Evolutionary conservation across 2,329 filamentous ascomycete genomes (phyloP), one percentile per base, ranked within the genome.

Genomic region (Corinectria fuckeliana): DNA sequence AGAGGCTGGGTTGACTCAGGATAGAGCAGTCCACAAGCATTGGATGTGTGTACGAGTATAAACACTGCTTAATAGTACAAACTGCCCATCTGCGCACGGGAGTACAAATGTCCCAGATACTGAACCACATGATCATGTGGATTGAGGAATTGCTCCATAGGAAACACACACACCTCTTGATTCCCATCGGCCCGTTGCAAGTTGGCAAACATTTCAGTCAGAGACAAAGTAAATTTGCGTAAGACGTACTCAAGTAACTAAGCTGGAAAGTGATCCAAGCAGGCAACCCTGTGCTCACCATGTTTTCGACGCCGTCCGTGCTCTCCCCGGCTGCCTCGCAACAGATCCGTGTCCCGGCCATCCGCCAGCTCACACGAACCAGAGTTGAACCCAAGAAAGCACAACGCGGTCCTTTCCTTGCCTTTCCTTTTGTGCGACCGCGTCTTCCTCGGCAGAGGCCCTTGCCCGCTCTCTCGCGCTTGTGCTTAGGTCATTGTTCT

Each of bases 241-340:
- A 45, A 38, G 41, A 56, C 25, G n/a, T 56, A 25, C 20, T 50
- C 21, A 21, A 32, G 54, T 57, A 42, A 11, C 34, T 50, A 42
- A 11, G 28, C 41, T 18, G 26, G 28, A 25, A 26, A 25, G 8
- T 44, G n/a, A 34, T 42, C n/a, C 21, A 53, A 49, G 52, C 25
- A 30, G 4, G 18, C 16, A 42, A 25, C 45, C 21, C 30, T 26
- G 23, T 55, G 41, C 41, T 53, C 39, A 28, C 39, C 39, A n/a
- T 53, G 23, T 53, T 47, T 45, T 53, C 47, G 39, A 5, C 8
- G 28, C 36, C 16, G 20, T 32, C 34, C 34, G 23, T 21, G 8
- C 26, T 20, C 26, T 45, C 45, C 16, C 34, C 26, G 2, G 20
- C 44, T 34, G 9, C 16, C 34, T 48, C 14, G 3, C 30, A 47